Evolutionary conservation across 2,329 filamentous ascomycete genomes (phyloP), one percentile per base, ranked within the genome.

Genomic region (Neonectria punicea): DNA sequence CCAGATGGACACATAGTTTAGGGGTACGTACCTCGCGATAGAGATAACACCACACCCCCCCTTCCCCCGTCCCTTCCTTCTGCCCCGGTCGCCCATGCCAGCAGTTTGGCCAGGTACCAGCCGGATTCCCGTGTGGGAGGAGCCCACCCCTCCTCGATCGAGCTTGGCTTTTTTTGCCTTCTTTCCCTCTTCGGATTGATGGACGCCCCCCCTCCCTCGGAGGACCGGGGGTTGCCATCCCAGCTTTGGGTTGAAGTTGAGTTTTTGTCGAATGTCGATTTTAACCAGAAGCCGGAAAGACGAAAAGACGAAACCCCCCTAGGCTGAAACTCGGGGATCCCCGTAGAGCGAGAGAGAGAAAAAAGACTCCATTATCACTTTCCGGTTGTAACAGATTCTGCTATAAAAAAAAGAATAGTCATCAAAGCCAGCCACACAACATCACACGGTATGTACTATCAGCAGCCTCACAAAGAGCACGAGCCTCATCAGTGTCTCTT

Each of bases 1-100:
- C 71, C 65, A 64, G 69, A 69, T 69, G 66, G 71, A 72, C 70
- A 72, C 70, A 72, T 70, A 71, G 70, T 72, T 73, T 73, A 73
- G 63, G 66, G 66, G 71, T 73, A 73, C 71, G 71, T 73, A 73
- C 70, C 62, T n/a, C 5, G 28, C 30, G 70, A 70, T 68, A 70
- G 57, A 72, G 70, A 73, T 73, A 73, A 66, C 69, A 61, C 60
- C 51, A 60, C 51, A 36, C 54, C 61, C 39, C 18, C 59, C 39
- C n/a, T 9, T 18, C 39, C 39, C 39, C 25, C 5, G 25, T 6
- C 25, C 25, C 22, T 22, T 22, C 22, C 6, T 3, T 10, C n/a
- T 11, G 7, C 16, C 60, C 51, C 25, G 7, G 18, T 22, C 50
- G 10, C 53, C 32, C 61, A 32, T 34, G 55, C 53, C n/a, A n/a